phyloP scores from a whole-genome alignment of 2,329 filamentous ascomycete genomes.

The Colletotrichum simmondsii region DNA sequence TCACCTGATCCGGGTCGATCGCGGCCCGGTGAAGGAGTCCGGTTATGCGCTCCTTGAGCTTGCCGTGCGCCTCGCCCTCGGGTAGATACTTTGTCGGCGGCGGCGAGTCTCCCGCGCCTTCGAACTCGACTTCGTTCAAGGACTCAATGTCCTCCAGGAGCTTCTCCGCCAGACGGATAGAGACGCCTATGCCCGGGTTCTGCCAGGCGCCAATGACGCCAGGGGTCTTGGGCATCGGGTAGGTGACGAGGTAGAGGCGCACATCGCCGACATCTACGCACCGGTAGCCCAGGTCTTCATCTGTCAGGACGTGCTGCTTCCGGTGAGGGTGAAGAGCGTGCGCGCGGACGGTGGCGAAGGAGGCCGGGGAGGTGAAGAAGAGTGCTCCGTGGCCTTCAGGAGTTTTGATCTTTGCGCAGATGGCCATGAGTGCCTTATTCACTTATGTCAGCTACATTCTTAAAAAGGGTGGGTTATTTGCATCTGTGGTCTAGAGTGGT shows the following conservation, averaged over 20 bases:
- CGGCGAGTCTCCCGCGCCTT: constrained; percentile 36
- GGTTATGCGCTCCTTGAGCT: constrained; percentile 52
- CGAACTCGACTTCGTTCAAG: constrained; percentile 47
- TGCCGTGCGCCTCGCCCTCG: constrained; percentile 48
- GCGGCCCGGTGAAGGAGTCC: constrained; percentile 54
- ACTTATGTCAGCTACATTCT: too few species aligned
- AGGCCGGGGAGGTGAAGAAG: constrained; percentile 42
- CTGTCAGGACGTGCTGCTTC: constrained; percentile 46
- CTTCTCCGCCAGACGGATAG: constrained; percentile 56
- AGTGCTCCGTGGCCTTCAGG: constrained; percentile 40
- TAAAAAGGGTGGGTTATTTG: too few species aligned
- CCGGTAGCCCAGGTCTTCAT: constrained; percentile 48
- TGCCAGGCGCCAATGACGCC: constrained; percentile 57
- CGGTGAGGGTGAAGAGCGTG: constrained; percentile 49
- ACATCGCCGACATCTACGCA: constrained; percentile 54
- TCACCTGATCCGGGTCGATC: constrained; percentile 40
- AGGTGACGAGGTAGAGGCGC: constrained; percentile 57
- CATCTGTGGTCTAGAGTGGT: background rate
- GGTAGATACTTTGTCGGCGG: constrained; percentile 52
- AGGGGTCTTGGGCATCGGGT: constrained; percentile 46
- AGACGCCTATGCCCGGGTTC: constrained; percentile 57
- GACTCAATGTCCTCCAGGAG: constrained; percentile 50
- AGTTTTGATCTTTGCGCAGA: constrained; percentile 46
- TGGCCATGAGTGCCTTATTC: constrained; percentile 47
- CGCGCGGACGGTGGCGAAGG: constrained; percentile 39